Evolutionary conservation across 2,329 filamentous ascomycete species (phyloP).

Genomic region (Myriosclerotinia scirpicola): DNA sequence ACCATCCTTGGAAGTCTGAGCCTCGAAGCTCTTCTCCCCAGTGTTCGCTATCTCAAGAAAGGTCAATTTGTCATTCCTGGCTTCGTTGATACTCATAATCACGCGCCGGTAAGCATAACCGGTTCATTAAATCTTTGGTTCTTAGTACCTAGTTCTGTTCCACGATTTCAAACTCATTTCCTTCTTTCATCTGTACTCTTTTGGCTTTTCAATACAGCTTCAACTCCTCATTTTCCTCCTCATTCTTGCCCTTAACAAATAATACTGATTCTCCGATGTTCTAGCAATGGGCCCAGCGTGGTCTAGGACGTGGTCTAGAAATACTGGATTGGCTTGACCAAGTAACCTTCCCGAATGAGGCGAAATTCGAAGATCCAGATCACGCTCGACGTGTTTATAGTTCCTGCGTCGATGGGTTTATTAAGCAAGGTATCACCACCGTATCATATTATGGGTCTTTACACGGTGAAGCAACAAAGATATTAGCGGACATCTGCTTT

Average conservation of each 20-base stretch:
- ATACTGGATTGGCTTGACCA: conserved; percentile 61
- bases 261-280: too few species aligned
- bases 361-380: conserved; percentile 61
- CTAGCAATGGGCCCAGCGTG: conserved; percentile 49
- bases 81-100: conserved; percentile 67
- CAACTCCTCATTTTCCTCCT: too few species aligned
- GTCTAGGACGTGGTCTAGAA: conserved; percentile 32
- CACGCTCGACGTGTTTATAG: conserved; percentile 71
- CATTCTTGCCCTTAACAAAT: too few species aligned
- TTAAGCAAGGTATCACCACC: conserved; percentile 85
- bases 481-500: conserved; percentile 80
- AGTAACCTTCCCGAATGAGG: conserved; percentile 65
- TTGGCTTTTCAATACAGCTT: too few species aligned
- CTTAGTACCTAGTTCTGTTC: too few species aligned
- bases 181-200: too few species aligned
- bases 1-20: conserved; percentile 1
- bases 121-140: too few species aligned
- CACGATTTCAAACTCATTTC: too few species aligned
- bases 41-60: conserved; percentile 17
- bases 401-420: conserved; percentile 72
- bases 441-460: conserved; percentile 89
- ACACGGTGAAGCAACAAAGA: conserved; percentile 79
- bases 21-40: conserved; percentile 6
- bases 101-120: conserved; percentile 50
- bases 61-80: conserved; percentile 55